Conservation (phyloP, 1,284 basidiomycete genomes). For the Naganishia albida region DNA sequence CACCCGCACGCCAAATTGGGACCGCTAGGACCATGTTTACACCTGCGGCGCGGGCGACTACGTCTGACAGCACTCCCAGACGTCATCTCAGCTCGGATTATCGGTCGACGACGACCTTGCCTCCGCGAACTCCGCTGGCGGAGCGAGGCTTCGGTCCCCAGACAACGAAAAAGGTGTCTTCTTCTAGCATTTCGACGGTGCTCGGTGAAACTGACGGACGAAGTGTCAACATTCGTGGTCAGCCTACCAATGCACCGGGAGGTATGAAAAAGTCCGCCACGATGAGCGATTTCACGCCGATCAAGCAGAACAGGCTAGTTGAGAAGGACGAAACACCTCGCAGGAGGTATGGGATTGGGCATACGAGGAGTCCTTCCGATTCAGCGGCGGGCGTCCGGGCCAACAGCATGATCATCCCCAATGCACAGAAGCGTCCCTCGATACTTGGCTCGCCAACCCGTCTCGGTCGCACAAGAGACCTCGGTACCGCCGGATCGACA, state of each 20-base stretch:
- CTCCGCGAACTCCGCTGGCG: constrained; percentile 16
- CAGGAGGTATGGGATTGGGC: not conserved
- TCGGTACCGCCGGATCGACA: not conserved
- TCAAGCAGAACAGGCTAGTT: not conserved
- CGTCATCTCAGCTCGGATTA: constrained; percentile 7
- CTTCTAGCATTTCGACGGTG: constrained; percentile 5
- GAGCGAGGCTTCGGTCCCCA: constrained; percentile 24
- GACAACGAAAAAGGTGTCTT: constrained; percentile 17
- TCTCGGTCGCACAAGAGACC: not conserved
- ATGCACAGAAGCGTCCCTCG: not conserved
- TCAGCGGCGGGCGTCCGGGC: not conserved
- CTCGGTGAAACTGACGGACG: constrained; percentile 19
- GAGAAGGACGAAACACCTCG: not conserved
- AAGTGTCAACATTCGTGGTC: not conserved
- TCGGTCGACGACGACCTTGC: not conserved
- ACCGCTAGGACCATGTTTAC: not conserved
- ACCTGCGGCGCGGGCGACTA: not conserved
- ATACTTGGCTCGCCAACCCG: not conserved
- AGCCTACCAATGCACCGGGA: not conserved
- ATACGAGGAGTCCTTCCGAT: constrained; percentile 6
- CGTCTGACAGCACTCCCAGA: not conserved
- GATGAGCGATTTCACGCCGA: constrained; percentile 13
- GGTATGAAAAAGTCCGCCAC: constrained; percentile 14
- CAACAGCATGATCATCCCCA: not conserved
- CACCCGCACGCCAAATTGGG: not conserved